Evolutionary conservation across 306 rosid species (phyloP), one percentile per base, ranked within the genome.

Genomic region (Cucurbita maxima): DNA sequence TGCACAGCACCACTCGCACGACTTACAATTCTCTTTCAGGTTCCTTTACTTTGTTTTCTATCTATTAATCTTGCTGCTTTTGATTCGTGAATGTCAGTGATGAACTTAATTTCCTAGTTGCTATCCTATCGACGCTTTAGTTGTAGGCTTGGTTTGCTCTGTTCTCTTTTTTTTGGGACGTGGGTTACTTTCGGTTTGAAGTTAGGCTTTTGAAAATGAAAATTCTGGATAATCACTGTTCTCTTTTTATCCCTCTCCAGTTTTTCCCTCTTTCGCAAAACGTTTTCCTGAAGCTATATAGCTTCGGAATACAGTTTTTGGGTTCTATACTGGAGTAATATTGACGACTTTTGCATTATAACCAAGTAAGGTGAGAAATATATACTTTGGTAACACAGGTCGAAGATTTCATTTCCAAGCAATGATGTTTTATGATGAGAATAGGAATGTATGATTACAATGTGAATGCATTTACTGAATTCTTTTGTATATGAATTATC

Each of bases 1-100:
- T 95, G 97, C 66, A 95, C 99, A 47, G 99, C 99, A 25, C 99
- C 99, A 53, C 96, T 95, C 55, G 99, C 97, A 15, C 87, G 99
- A 18, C 90, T 95, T 25, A 95, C 99, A 7, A 95, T 95, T 61
- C 97, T 95, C 62, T 95, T 95, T 76, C 97, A 95, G 99, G 99
- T 95, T 76, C 7, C 20, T 16, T 45, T 22, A 62, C 5, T 64
- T 18, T 19, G 20, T 36, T 34, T 61, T 45, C 64, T 41, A 7
- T 72, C 15, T 12, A 6, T 9, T 71, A 53, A 36, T 48, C 16
- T 14, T 43, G 67, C 4, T 72, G 38, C 43, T 30, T 30, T 30
- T 30, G 34, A 3, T 30, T 30, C 34, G 34, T 30, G 34, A 30
- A 30, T 30, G 34, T 30, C 34, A 30, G 34, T 30, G 19, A 54